Evolutionary conservation across 352 stramenopile species (phyloP), one percentile per base, ranked within the genome.

Genomic region (Sclerospora graminicola): DNA sequence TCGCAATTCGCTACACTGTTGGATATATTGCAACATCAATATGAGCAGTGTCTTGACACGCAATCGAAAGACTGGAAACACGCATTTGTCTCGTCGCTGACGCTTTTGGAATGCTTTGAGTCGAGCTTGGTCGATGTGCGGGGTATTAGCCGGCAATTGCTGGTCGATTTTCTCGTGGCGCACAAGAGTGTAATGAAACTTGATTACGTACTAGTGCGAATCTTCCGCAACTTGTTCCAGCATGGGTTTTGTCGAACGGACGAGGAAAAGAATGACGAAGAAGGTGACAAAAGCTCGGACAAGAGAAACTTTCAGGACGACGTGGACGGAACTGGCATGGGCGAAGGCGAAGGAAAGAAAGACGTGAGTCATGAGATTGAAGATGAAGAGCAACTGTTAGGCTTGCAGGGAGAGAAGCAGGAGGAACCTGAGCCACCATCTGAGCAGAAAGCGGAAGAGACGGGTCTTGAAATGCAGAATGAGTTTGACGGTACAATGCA

Each of bases 291-390:
- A 19, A 80, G 76, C 5, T 66, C 73, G 15, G 74, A 82, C 23
- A 89, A 95, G 44, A 96, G 95, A 77, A 95, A 96, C 33, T 98
- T 98, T 63, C 89, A 97, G 45, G 95, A 99, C 32, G 94, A 99
- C 44, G 88, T 97, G 8, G 96, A 99, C 45, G 97, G 97, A 35
- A 99, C 96, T 9, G 97, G 97, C 15, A 99, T 99, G 96, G 97
- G 97, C 23, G 95, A 99, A 82, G 97, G 97, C 15, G 95, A 99
- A 37, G 96, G 77, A 60, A 97, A 95, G 52, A 97, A 99, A 54
- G 97, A 99, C 66, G 96, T 99, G 16, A 99, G 89, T 14, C 84
- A 99, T 49, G 83, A 99, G 61, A 97, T 99, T 24, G 95, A 99
- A 52, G 97, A 99, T 48, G 97, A 99, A 70, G 97, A 99, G 32